Evolutionary conservation across 129 eudicot genomes (phyloP).

Genomic region (Mikania micrantha): DNA sequence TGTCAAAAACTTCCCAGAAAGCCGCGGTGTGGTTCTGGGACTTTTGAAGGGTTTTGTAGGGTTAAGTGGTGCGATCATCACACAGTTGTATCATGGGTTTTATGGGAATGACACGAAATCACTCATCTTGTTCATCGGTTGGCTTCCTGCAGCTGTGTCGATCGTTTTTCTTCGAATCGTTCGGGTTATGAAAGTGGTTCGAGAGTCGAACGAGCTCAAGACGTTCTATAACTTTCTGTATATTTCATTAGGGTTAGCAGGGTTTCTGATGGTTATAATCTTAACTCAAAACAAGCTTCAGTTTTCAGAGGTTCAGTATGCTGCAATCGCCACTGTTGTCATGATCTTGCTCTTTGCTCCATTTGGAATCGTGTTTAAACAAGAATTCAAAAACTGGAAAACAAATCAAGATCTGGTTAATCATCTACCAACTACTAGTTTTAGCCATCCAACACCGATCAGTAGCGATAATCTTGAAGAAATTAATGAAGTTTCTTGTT

Average conservation of each 20-base stretch:
- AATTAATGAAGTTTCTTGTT: neutral
- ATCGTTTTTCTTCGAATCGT: constrained; percentile 41
- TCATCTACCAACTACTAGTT: neutral
- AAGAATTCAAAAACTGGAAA: neutral
- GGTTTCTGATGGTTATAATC: constrained; percentile 67
- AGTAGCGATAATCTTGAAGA: neutral
- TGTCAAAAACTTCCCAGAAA: constrained; percentile 71
- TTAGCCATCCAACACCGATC: neutral
- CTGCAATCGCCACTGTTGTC: constrained; percentile 32
- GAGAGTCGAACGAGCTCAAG: constrained; percentile 43
- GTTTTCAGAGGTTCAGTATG: constrained; percentile 32
- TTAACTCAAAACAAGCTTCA: constrained; percentile 38
- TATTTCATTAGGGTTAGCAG: constrained; percentile 63
- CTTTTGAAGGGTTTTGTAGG: constrained; percentile 80
- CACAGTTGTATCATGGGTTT: constrained; percentile 56
- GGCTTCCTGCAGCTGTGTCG: constrained; percentile 66
- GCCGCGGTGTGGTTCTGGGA: constrained; percentile 73
- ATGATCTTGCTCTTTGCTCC: constrained; percentile 52
- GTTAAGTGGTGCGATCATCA: constrained; percentile 73
- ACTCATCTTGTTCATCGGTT: constrained; percentile 54
- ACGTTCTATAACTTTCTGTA: constrained; percentile 54
- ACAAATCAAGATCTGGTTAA: neutral
- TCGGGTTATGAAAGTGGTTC: constrained; percentile 41
- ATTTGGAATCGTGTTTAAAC: constrained; percentile 10
- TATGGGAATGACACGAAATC: constrained; percentile 48